These are phyloP conservation scores for Naganishia onofrii DNA, from an alignment of 768 basidiomycete genomes.

Conservation along the genomic window DNA sequence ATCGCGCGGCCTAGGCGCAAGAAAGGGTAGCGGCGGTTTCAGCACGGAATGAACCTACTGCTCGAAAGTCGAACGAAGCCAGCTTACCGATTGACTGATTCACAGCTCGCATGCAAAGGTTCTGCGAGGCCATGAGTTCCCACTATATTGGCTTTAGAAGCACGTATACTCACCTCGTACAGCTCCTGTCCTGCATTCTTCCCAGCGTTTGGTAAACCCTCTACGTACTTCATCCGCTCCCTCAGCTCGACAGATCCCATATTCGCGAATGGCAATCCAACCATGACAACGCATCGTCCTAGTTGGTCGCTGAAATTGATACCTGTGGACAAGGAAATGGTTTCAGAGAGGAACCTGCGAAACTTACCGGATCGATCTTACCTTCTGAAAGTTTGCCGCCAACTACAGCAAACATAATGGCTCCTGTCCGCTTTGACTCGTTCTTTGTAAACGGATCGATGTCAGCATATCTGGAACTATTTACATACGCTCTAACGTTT, in stretches of 20 bases:
- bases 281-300: slow-evolving; percentile 78
- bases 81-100: slow-evolving; percentile 91
- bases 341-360: no score
- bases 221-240: slow-evolving; percentile 87
- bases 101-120: slow-evolving; percentile 62
- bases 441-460: slow-evolving; percentile 3
- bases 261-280: slow-evolving; percentile 92
- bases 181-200: slow-evolving; percentile 60
- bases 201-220: slow-evolving; percentile 53
- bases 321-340: slow-evolving; percentile 47
- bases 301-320: slow-evolving; percentile 70
- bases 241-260: slow-evolving; percentile 82
- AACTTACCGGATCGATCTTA: not conserved
- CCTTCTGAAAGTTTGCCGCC: slow-evolving; percentile 96
- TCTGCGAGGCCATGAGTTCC: slow-evolving; percentile 33
- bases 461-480: not conserved
- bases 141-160: not conserved
- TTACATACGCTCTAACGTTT: not conserved
- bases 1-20: slow-evolving; percentile 76
- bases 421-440: slow-evolving; percentile 57
- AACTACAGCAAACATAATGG: slow-evolving; percentile 86
- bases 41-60: not conserved
- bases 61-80: no score
- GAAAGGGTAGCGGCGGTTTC: not conserved
- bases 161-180: slow-evolving; percentile 60